These are phyloP conservation scores for Salix suchowensis DNA, from an alignment of 345 rosid species.

Conservation along the genomic window DNA sequence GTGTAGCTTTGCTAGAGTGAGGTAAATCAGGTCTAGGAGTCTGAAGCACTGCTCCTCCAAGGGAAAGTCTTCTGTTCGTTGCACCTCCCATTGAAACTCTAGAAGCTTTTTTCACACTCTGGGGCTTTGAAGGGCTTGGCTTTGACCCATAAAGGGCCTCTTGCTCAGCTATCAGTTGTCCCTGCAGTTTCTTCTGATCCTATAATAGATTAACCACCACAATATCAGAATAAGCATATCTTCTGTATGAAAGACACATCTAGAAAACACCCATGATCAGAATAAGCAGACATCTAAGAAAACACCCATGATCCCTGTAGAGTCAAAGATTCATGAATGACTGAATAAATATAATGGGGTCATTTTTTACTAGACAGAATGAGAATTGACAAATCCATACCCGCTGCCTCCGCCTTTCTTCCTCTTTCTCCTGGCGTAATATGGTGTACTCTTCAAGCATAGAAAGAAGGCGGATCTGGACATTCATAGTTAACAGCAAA, in stretches of 20 bases:
- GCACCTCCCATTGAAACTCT: slow-evolving; percentile 77
- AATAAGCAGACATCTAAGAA: not conserved
- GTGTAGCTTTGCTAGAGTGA: slow-evolving; percentile 20
- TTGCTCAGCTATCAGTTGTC: slow-evolving; percentile 88
- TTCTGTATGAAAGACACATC: not conserved
- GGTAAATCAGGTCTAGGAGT: slow-evolving; percentile 54
- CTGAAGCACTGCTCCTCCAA: slow-evolving; percentile 68
- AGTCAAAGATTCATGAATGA: not conserved
- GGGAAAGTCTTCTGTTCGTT: slow-evolving; percentile 61
- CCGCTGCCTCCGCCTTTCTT: slow-evolving; percentile 82
- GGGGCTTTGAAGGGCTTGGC: slow-evolving; percentile 90
- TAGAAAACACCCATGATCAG: not conserved
- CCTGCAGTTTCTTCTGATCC: slow-evolving; percentile 99
- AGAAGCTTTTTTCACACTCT: slow-evolving; percentile 60
- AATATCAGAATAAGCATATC: not conserved
- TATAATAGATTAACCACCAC: slow-evolving; percentile 13
- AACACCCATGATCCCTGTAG: not conserved
- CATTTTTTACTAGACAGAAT: not conserved
- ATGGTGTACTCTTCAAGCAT: slow-evolving; percentile 86
- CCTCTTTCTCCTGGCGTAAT: slow-evolving; percentile 85
- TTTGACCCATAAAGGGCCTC: slow-evolving; percentile 91
- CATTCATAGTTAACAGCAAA: not conserved
- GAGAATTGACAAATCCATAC: slow-evolving; percentile 31
- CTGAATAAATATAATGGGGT: not conserved
- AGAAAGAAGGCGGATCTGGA: slow-evolving; percentile 74